phyloP scores from a whole-genome alignment of 2,329 filamentous ascomycete species.

The Magnaporthiopsis poae region DNA sequence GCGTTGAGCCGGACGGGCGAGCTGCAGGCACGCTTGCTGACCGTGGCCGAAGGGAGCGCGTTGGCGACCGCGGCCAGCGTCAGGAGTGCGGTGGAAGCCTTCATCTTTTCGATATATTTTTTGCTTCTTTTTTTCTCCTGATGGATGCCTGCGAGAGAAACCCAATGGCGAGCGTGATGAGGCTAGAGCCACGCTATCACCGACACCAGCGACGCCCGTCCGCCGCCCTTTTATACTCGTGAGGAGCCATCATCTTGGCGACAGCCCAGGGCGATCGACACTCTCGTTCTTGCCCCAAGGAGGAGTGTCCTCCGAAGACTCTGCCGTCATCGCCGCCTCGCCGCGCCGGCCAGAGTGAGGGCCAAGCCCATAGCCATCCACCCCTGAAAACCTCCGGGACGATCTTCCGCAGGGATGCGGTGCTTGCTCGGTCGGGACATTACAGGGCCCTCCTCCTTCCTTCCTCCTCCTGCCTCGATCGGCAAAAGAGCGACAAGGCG shows the following conservation, averaged over 20 bases:
- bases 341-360: background rate
- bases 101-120: slow-evolving; percentile 16
- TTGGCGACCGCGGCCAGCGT: slow-evolving; percentile 25
- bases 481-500: too few species aligned
- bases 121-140: slow-evolving; percentile 10
- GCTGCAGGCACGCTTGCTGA: slow-evolving; percentile 16
- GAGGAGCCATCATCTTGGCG: background rate
- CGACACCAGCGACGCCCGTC: background rate
- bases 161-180: background rate
- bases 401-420: background rate
- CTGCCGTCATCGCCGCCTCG: background rate
- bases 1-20: slow-evolving; percentile 28
- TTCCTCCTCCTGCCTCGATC: background rate
- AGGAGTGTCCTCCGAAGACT: background rate
- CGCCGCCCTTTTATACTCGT: background rate
- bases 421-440: background rate
- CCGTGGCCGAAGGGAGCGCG: slow-evolving; percentile 21
- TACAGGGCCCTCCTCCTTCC: background rate
- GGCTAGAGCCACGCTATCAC: background rate
- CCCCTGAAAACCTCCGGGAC: background rate
- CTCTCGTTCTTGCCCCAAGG: background rate
- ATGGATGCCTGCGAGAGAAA: background rate
- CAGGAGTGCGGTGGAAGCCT: slow-evolving; percentile 23
- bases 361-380: background rate
- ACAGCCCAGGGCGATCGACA: background rate